Evolutionary conservation across 2,329 filamentous ascomycete species (phyloP), one percentile per base, ranked within the genome.

Genomic region (Fragosphaeria purpurea): DNA sequence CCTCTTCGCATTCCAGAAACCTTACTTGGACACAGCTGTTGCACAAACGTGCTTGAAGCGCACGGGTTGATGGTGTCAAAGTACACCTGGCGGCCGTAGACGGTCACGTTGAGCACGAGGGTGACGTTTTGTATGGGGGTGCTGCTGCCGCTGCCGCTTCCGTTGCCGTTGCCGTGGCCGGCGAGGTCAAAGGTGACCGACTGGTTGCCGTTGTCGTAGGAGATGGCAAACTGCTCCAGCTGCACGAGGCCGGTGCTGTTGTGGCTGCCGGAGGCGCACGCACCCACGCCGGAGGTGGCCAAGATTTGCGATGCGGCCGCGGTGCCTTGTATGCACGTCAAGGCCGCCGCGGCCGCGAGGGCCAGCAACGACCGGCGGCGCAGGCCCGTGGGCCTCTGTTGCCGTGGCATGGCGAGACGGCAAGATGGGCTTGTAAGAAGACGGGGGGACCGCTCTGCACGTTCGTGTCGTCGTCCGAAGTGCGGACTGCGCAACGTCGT

Each of bases 71-170:
- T 95, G 4, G 70, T 71, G 53, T 87, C 86, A 40, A 76, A 73
- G 68, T 94, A 97, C 31, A 96, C 79, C 54, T 85, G 68, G 52
- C 79, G 80, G 53, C 93, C 93, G 62, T 97, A 97, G 7, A 91
- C 91, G 32, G 76, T 85, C 40, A 96, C 86, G 30, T 79, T 76
- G 53, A 97, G 72, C 4, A 70, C 71, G 11, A 88, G 90, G 50
- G 77, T 86, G 53, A 97, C 88, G 58, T 95, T 90, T 65, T 93
- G 88, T 58, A 76, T 67, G 63, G 78, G 79, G 49, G 69, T 67
- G 64, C 86, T 96, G 53, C 77, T 82, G 22, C 22, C 22, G 50
- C 77, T 86, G 53, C 97, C 88, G 58, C 95, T 90, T 65, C 93
- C 88, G 58, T 76, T 67, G 63, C 78, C 78, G 49, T 68, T 67